These are phyloP conservation scores for Ajuga reptans DNA, from an alignment of 305 asterid genomes.

Conservation along the genomic window DNA sequence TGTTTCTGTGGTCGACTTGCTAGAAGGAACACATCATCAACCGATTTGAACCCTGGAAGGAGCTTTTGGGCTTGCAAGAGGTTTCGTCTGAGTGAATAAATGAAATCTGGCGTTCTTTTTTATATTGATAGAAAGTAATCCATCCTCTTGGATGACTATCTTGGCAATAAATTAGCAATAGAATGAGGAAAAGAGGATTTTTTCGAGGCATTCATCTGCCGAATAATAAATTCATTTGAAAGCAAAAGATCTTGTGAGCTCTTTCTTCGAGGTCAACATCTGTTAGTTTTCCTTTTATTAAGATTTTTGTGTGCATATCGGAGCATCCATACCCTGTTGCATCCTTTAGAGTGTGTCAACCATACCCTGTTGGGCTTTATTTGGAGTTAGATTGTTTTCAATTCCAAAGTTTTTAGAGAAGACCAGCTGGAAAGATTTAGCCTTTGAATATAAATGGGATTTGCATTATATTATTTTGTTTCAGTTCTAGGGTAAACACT, in stretches of 20 bases:
- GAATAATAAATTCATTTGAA: slow-evolving; percentile 6
- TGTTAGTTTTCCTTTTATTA: neutral
- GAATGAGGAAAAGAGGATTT: slow-evolving; percentile 9
- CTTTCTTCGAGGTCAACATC: slow-evolving; percentile 2
- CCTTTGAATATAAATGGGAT: neutral
- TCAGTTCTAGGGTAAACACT: neutral
- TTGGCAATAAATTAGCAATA: slow-evolving; percentile 15
- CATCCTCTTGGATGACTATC: neutral
- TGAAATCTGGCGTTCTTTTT: slow-evolving; percentile 6
- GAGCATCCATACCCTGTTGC: neutral
- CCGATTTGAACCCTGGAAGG: no score
- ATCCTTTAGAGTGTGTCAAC: neutral
- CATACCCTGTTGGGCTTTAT: neutral
- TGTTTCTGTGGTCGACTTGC: no score
- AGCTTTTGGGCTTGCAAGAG: no score
- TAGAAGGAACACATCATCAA: no score
- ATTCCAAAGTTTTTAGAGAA: neutral
- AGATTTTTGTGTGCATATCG: slow-evolving; percentile 13
- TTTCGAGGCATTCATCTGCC: neutral
- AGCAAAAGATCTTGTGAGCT: slow-evolving; percentile 9
- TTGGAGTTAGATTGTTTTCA: neutral
- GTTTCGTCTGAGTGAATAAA: neutral
- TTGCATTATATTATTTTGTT: neutral
- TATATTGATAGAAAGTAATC: slow-evolving; percentile 3
- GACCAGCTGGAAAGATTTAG: neutral